A percentile compares a stretch with the other conserved stretches of the same genome.
Conservation (phyloP, 106 monocot genomes). For the Dactylorhiza incarnata region DNA sequence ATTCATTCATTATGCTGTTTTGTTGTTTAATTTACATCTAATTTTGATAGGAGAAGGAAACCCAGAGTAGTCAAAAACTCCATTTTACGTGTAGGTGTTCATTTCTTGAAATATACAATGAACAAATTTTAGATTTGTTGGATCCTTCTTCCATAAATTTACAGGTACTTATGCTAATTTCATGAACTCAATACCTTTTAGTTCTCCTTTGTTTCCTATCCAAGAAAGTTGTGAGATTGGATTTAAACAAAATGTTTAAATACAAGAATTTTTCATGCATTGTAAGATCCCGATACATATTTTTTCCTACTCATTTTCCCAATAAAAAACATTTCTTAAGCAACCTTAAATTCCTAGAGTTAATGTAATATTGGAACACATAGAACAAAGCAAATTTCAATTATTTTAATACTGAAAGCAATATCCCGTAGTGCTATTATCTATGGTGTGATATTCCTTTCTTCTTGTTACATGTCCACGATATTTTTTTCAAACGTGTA, state of each 20-base stretch:
- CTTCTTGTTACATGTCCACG: background rate
- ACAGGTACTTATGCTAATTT: conserved; percentile 43
- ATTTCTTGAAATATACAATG: conserved; percentile 97
- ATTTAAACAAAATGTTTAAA: background rate
- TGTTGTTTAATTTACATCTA: background rate
- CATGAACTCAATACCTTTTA: background rate
- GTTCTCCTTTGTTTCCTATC: background rate
- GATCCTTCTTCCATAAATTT: conserved; percentile 76
- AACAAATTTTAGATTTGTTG: conserved; percentile 85
- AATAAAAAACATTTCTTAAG: background rate
- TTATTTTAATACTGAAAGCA: background rate
- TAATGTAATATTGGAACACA: background rate
- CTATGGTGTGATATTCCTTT: background rate
- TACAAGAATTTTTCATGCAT: background rate
- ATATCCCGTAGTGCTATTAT: background rate
- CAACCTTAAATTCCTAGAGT: background rate
- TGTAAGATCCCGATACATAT: background rate
- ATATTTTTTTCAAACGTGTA: background rate
- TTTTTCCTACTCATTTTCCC: background rate
- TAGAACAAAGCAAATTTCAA: background rate
- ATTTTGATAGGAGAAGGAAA: conserved; percentile 69
- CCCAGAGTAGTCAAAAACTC: conserved; percentile 70
- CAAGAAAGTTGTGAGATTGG: background rate
- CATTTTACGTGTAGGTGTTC: conserved; percentile 90
- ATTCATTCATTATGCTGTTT: background rate